Conservation (phyloP, 2,329 filamentous ascomycete species). For the Cercospora sp. region DNA sequence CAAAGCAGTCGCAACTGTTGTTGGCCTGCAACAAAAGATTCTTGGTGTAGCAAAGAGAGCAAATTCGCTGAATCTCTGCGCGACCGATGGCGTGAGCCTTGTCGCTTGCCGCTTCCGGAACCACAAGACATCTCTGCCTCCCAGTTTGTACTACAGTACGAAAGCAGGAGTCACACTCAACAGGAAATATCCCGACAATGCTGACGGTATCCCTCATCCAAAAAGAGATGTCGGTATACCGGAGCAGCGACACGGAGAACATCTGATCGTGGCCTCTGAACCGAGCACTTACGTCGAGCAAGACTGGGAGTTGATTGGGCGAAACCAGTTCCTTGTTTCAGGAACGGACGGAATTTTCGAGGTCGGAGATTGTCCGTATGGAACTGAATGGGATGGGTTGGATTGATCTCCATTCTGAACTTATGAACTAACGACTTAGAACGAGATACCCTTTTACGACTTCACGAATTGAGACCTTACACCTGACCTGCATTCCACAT, state of each 20-base stretch:
- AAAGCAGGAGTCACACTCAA: conserved; percentile 55
- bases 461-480: background rate
- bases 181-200: conserved; percentile 53
- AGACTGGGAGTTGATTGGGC: conserved; percentile 54
- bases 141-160: conserved; percentile 52
- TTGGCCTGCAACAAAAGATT: conserved; percentile 48
- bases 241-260: conserved; percentile 47
- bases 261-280: conserved; percentile 57
- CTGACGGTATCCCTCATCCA: conserved; percentile 45
- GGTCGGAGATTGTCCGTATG: conserved; percentile 44
- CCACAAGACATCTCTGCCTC: conserved; percentile 53
- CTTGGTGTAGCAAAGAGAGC: conserved; percentile 46
- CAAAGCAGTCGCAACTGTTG: conserved; percentile 45
- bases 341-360: conserved; percentile 42
- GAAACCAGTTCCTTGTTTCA: conserved; percentile 50
- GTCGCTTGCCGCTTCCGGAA: conserved; percentile 56
- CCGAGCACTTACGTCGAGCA: conserved; percentile 55
- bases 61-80: conserved; percentile 55
- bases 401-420: conserved; percentile 28
- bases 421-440: conserved; percentile 2
- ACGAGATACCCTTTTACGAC: conserved; percentile 3
- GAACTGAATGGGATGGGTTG: conserved; percentile 42
- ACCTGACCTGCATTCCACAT: background rate
- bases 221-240: conserved; percentile 38
- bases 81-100: conserved; percentile 53